Evolutionary conservation across 2,329 filamentous ascomycete species (phyloP).

Genomic region (Ceratocystis huliohia): DNA sequence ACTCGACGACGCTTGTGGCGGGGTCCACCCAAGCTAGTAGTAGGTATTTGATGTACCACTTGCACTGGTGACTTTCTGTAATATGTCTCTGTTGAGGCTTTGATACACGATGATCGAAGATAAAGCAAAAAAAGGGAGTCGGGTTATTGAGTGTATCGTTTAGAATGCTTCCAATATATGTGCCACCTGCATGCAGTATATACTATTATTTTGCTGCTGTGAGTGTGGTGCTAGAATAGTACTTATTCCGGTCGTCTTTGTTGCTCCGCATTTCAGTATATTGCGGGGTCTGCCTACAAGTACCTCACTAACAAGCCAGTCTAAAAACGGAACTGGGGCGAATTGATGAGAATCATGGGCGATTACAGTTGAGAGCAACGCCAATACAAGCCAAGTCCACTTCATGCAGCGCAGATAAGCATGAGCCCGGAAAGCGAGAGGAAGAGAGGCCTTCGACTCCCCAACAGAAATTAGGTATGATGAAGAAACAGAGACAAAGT

Average conservation of each 20-base stretch:
- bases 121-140: too few species aligned
- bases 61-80: background rate
- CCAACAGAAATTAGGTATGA: background rate
- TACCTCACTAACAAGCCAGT: background rate
- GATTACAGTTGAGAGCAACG: too few species aligned
- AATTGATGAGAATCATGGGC: background rate
- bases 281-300: background rate
- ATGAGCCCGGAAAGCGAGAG: background rate
- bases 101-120: too few species aligned
- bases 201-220: background rate
- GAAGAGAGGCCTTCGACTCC: constrained; percentile 3
- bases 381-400: too few species aligned
- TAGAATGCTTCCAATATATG: too few species aligned
- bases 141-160: too few species aligned
- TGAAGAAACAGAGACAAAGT: background rate
- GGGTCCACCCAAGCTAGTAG: background rate
- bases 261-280: background rate
- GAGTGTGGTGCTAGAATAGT: background rate
- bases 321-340: background rate
- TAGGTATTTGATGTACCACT: background rate
- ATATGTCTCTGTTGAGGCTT: background rate
- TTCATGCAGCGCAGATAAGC: too few species aligned
- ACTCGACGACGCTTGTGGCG: background rate
- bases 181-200: background rate
- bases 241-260: background rate